Percentiles rank a stretch among this genome's conserved stretches.
Evolutionary conservation across 345 rosid genomes (phyloP).

Genomic region (Mangifera indica): DNA sequence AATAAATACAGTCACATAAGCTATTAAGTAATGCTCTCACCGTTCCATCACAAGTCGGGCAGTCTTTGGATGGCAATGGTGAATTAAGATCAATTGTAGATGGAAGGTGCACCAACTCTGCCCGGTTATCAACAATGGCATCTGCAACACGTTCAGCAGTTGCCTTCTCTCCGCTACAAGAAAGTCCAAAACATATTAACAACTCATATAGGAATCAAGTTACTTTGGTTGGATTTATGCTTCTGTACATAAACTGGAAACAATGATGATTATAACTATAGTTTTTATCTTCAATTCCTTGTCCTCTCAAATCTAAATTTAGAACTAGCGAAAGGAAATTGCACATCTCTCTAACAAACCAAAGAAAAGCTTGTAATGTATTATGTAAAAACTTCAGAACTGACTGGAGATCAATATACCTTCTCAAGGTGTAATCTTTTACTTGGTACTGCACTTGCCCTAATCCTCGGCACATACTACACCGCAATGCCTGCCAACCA

Average conservation of each 20-base stretch:
- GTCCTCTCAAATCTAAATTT: neutral
- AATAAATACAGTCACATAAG: neutral
- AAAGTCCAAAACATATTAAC: conserved; percentile 16
- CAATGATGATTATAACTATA: neutral
- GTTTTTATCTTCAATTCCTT: neutral
- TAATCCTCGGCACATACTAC: conserved; percentile 89
- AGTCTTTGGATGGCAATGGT: conserved; percentile 83
- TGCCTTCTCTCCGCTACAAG: conserved; percentile 83
- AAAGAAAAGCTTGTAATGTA: neutral
- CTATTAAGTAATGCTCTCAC: conserved; percentile 41
- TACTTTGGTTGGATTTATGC: conserved; percentile 4
- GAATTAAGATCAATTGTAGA: conserved; percentile 56
- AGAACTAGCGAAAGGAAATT: neutral
- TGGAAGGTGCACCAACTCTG: conserved; percentile 85
- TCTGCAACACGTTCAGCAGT: conserved; percentile 77
- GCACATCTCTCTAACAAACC: neutral
- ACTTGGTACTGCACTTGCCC: conserved; percentile 88
- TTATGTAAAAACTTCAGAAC: neutral
- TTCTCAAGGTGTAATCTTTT: conserved; percentile 66
- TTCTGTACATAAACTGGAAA: neutral
- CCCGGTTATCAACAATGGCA: conserved; percentile 80
- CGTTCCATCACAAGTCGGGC: conserved; percentile 90
- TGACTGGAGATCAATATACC: conserved; percentile 37
- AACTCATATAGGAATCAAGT: conserved; percentile 10
- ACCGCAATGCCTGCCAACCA: conserved; percentile 89